Base-by-base conservation (phyloP, 2,329 filamentous ascomycete species). In the Arachnomyces sp. region DNA sequence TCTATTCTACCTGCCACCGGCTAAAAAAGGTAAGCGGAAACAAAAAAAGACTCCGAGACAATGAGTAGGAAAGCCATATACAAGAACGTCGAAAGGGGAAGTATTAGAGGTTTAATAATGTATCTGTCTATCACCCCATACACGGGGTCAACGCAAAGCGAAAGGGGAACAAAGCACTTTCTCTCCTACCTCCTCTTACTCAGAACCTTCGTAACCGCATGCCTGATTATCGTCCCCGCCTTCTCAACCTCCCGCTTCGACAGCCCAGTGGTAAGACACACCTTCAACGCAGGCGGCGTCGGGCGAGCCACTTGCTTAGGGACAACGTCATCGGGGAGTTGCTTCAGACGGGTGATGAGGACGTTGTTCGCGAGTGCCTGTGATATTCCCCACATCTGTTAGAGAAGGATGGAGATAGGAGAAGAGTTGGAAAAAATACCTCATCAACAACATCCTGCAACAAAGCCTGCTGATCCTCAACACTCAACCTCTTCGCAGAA, bases 201-300 rank as follows among this genome's bases (percentile, higher is more conserved):
- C 73, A 98, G 79, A 45, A 96, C 79, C 67, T 94, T 95, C 38
- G 89, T 94, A 50, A 96, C 85, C 11, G 92, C 90, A 65, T 95
- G 89, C 44, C 90, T 75, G 50, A 98, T 89, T 7, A 77, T 81
- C 6, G 82, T 79, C 11, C 89, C 92, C 0, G 92, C 87, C 70
- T 93, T 94, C 67, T 98, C 93, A 40, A 89, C 84, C 62, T 98
- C 92, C 68, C 94, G 95, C 71, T 84, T 93, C 16, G 84, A 84
- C 46, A 98, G 68, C 1, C 84, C 92, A 4, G 78, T 84, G 0
- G 89, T 94, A 39, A 95, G 72, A 58, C 90, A 96, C 9, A 96
- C 77, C 66, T 96, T 95, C 46, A 98, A 73, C 1, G 87, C 86
- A 7, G 92, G 86, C 51, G 77, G 73, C n/a, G 81, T 71, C 44